Base-by-base conservation (phyloP, 345 rosid species). In the Aurinia saxatilis region DNA sequence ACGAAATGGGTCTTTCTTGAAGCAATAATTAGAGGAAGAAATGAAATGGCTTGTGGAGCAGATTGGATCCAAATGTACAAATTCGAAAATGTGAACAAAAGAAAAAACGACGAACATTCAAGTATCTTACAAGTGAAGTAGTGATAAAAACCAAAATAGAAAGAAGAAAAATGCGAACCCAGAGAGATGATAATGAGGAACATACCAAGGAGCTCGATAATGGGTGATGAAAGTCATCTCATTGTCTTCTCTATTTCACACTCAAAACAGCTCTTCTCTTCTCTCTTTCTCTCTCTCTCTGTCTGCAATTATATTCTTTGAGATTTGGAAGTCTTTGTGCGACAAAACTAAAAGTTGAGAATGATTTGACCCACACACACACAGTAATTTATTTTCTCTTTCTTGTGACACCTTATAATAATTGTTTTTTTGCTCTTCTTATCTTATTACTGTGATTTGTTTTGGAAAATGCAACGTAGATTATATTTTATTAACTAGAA, bases 201-300 rank as follows among this genome's bases (percentile, higher is more conserved):
- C 68, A 63, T 62, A 70, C 68, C 52, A 63, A 48, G 63, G 17
- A 21, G 13, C 39, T n/a, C 44, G 16, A 39, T 34, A 60, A 45
- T 46, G 53, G 69, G 8, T 31, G 45, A 16, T 66, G 63, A 59
- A 17, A 42, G 63, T 81, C 82, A 86, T 75, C 84, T 78, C 87
- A 69, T 81, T 62, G 66, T 71, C 75, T 66, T 65, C 68, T 47
- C 58, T 41, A 50, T 30, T 60, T 51, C 61, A 58, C 66, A 68
- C 73, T 58, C 58, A n/a, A n/a, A 38, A 34, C 60, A 66, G 51
- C 46, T 33, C 34, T 38, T n/a, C n/a, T n/a, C n/a, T 4, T 57
- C 48, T 58, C 3, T 65, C 45, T 40, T 17, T 19, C 56, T 19
- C 52, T 61, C 76, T 54, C 51, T 63, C 70, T 75, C 69, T 75